These are phyloP conservation scores for Adansonia grandidieri DNA, from an alignment of 441 rosid genomes.

Conservation along the genomic window DNA sequence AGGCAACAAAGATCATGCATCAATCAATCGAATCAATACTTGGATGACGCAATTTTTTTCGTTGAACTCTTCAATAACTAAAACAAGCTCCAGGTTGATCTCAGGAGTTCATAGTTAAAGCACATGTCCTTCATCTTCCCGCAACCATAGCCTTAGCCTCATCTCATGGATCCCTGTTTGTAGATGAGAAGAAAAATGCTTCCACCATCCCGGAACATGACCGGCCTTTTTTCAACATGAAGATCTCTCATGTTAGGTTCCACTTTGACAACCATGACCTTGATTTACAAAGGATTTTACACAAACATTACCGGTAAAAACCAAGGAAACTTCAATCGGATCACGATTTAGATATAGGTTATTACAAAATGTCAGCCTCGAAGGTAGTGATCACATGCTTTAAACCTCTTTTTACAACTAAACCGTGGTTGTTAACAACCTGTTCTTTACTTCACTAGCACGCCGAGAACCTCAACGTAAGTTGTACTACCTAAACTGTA, in stretches of 20 bases:
- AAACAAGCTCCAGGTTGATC: neutral
- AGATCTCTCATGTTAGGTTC: slow-evolving; percentile 1
- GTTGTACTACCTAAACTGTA: slow-evolving; percentile 41
- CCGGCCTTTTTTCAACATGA: too few relatives aligned
- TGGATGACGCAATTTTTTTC: too few relatives aligned
- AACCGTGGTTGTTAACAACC: neutral
- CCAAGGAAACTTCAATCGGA: slow-evolving; percentile 4
- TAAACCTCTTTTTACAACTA: slow-evolving; percentile 26
- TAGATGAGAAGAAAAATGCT: slow-evolving; percentile 3
- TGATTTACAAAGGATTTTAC: neutral
- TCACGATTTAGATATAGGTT: slow-evolving; percentile 4
- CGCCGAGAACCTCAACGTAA: slow-evolving; percentile 12
- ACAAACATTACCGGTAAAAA: neutral
- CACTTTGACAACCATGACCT: neutral
- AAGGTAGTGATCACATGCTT: slow-evolving; percentile 22
- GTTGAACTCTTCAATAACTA: slow-evolving; percentile 5
- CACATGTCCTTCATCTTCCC: slow-evolving; percentile 3
- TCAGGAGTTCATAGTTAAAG: neutral
- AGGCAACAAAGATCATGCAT: too few relatives aligned
- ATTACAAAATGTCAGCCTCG: neutral
- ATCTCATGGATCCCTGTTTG: slow-evolving; percentile 4
- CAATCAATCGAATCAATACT: too few relatives aligned
- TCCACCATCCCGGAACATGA: neutral
- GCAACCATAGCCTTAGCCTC: slow-evolving; percentile 13
- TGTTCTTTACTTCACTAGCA: slow-evolving; percentile 29